A percentile compares a stretch with the other conserved stretches of the same genome.
Evolutionary conservation across 1,139 yeast genomes (phyloP).

Genomic region (Sugiyamaella paludigena): DNA sequence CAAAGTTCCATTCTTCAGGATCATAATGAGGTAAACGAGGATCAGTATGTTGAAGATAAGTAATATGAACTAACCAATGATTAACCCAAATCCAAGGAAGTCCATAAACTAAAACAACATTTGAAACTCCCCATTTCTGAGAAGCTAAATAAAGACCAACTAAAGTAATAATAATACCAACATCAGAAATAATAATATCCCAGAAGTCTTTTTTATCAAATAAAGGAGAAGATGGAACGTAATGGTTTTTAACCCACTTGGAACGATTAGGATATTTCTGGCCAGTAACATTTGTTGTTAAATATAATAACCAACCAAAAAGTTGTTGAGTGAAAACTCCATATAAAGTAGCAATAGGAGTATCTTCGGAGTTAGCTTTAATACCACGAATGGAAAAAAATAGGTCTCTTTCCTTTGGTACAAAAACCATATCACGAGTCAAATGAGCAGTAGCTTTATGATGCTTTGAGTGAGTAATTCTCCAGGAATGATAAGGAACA

Average conservation of each 20-base stretch:
- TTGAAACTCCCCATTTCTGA: constrained; percentile 59
- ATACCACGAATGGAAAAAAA: constrained; percentile 40
- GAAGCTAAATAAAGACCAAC: constrained; percentile 62
- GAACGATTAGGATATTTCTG: constrained; percentile 59
- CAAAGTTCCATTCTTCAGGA: constrained; percentile 74
- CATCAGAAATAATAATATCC: constrained; percentile 67
- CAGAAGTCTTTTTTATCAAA: constrained; percentile 69
- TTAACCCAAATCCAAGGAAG: constrained; percentile 78
- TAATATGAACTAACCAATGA: constrained; percentile 87
- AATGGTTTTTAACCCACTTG: constrained; percentile 55
- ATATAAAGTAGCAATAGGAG: constrained; percentile 62
- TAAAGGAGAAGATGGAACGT: constrained; percentile 68
- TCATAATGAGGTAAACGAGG: constrained; percentile 78
- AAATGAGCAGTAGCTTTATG: constrained; percentile 86
- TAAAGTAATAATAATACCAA: constrained; percentile 60
- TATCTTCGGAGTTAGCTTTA: constrained; percentile 54
- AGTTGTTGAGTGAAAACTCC: constrained; percentile 65
- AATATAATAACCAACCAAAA: constrained; percentile 70
- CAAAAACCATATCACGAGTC: constrained; percentile 77
- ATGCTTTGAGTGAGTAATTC: constrained; percentile 76
- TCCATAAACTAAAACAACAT: constrained; percentile 67
- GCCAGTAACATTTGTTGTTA: constrained; percentile 73
- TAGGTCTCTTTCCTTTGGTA: constrained; percentile 64
- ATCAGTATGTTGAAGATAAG: constrained; percentile 82
- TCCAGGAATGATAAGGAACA: constrained; percentile 88